Evolutionary conservation across 345 rosid species (phyloP), one percentile per base, ranked within the genome.

Genomic region (Pelargonium nanum): DNA sequence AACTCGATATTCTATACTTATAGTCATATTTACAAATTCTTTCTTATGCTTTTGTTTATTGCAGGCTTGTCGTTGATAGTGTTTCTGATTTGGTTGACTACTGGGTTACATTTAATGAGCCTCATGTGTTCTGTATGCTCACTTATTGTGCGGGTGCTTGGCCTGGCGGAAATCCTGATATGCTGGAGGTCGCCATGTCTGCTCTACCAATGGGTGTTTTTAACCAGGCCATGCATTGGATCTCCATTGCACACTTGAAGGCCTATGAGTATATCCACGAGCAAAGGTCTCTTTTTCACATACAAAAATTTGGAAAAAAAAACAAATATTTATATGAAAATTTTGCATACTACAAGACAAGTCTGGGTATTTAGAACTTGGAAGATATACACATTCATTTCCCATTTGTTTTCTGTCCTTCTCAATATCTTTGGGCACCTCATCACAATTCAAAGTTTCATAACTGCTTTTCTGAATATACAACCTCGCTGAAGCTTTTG

Each of bases 91-190:
- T 85, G 66, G 89, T 92, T 64, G 98, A 92, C 73, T 85, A 85
- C 60, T 88, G 98, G 96, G 72, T 92, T 30, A 88, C 89, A 50
- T 92, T 92, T 72, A 92, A 92, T 48, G 98, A 92, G 76, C 96
- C 96, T 28, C 96, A 88, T 71, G 81, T 92, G 72, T 92, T 92
- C 61, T 65, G 78, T 66, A 79, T 92, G 98, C 93, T 92, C 69
- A 92, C 98, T 26, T 88, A 92, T 75, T 83, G 86, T 58, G 89
- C 91, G 24, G 98, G 98, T 72, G 81, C 96, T 74, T 92, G 98
- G 98, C 96, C 98, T 61, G 98, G 98, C 34, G 93, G 89, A 66
- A 76, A 85, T 76, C 98, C 98, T 68, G 91, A 85, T 68, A 77
- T 88, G 88, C 71, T 92, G 74, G 98, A 92, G 77, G 84, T 48